Evolutionary conservation across 1,284 basidiomycete species (phyloP).

Genomic region (Ceratobasidium theobromae): DNA sequence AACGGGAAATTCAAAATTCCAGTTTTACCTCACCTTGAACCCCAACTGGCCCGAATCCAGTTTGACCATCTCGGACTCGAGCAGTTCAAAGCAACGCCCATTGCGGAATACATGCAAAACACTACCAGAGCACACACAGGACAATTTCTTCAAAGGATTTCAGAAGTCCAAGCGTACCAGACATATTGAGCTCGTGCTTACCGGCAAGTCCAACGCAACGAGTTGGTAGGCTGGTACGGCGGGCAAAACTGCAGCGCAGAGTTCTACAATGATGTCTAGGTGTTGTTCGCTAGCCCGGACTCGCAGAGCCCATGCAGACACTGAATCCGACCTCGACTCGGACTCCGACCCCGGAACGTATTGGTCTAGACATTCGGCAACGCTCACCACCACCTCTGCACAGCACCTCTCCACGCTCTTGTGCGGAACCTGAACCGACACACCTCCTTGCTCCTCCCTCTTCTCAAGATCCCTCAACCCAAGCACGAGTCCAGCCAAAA

Average conservation of each 20-base stretch:
- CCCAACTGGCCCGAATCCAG: not conserved
- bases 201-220: conserved; percentile 9
- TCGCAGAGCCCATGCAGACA: not conserved
- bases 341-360: conserved; percentile 1
- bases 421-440: not conserved
- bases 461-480: conserved; percentile 31
- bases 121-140: conserved; percentile 9
- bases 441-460: too few relatives aligned
- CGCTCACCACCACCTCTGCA: conserved; percentile 13
- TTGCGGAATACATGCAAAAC: conserved; percentile 6
- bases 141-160: conserved; percentile 7
- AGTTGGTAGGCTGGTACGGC: not conserved
- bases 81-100: not conserved
- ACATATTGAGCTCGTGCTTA: not conserved
- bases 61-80: not conserved
- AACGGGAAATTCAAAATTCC: not conserved
- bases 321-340: not conserved
- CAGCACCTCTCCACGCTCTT: not conserved
- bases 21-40: not conserved
- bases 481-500: conserved; percentile 32
- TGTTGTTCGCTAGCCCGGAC: not conserved
- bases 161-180: not conserved
- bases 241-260: conserved; percentile 2
- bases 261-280: conserved; percentile 1
- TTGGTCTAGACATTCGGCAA: conserved; percentile 9